Evolutionary conservation across 2,329 filamentous ascomycete genomes (phyloP).

Genomic region (Microcera coccophila): DNA sequence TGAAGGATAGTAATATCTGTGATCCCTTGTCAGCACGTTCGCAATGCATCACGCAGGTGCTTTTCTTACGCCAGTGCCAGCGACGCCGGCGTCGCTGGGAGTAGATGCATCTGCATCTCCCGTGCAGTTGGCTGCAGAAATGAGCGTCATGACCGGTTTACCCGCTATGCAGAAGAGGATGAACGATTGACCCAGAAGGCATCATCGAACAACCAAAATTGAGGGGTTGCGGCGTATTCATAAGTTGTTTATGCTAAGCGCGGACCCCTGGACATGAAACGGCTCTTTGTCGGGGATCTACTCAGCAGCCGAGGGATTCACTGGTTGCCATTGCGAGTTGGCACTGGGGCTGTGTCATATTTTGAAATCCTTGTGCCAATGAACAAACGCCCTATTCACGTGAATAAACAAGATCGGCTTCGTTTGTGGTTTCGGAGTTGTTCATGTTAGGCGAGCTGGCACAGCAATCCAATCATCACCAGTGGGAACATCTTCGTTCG

Average conservation of each 20-base stretch:
- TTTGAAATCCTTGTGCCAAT: slow-evolving; percentile 13
- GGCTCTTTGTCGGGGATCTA: slow-evolving; percentile 19
- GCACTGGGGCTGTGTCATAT: slow-evolving; percentile 20
- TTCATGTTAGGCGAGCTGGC: no score
- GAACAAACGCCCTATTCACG: slow-evolving; percentile 4
- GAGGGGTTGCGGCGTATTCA: no score
- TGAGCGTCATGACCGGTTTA: slow-evolving; percentile 1
- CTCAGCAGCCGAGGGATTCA: slow-evolving; percentile 12
- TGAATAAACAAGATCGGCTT: no score
- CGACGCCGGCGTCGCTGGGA: slow-evolving; percentile 54
- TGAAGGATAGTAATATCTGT: slow-evolving; percentile 56
- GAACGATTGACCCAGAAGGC: slow-evolving; percentile 7
- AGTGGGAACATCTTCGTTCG: no score
- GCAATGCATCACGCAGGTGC: background rate
- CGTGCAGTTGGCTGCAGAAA: slow-evolving; percentile 3
- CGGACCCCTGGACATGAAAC: slow-evolving; percentile 27
- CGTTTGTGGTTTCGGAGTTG: no score
- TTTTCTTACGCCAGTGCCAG: slow-evolving; percentile 50
- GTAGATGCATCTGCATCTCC: slow-evolving; percentile 35
- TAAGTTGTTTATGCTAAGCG: slow-evolving; percentile 28
- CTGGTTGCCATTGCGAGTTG: slow-evolving; percentile 22
- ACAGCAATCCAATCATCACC: no score
- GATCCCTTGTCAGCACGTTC: slow-evolving; percentile 6
- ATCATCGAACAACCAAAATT: no score
- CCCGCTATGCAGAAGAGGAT: background rate